Evolutionary conservation across 768 basidiomycete species (phyloP), one percentile per base, ranked within the genome.

Genomic region (Rhodosporidiobolus odoratus): DNA sequence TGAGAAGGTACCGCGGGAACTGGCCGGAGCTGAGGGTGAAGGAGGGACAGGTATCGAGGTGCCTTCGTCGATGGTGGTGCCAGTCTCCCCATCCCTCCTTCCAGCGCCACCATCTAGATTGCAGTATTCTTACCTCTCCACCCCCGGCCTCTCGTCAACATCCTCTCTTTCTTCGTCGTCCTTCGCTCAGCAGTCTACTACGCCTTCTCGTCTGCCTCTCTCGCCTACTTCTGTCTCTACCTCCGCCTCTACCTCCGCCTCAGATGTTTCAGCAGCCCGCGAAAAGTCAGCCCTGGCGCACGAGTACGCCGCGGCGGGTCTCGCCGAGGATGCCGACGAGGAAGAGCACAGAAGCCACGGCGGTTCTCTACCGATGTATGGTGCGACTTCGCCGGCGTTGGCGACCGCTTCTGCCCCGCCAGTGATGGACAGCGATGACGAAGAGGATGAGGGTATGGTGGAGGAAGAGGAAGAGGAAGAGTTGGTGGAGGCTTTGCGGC

Each of bases 231-330:
- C 27, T 25, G 27, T 17, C 25, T n/a, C 38, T 23, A 27, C 58
- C 40, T 58, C 58, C 38, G 5, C 19, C 40, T 43, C n/a, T 32
- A 10, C 30, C 8, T 3, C 16, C 19, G 32, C 27, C 16, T 15
- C 38, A 1, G 48, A n/a, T 12, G 37, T 19, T 3, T 13, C 62
- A 1, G 16, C 62, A 9, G 16, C 32, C n/a, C n/a, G 37, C 15
- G n/a, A 54, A 23, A 63, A 64, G 38, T 58, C 57, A 2, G 68
- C 68, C 6, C 62, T 64, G 25, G 68, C 61, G 6, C 37, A 38
- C 19, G 62, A 59, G 17, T 62, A 57, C 60, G 66, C 65, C 37
- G 65, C 58, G 3, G 56, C 56, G 7, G 56, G 37, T 9, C 65
- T 43, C 32, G 56, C 4, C 4, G 56, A 34, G 7, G 30, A 32